These are phyloP conservation scores for Monilinia aucupariae DNA, from an alignment of 2,329 filamentous ascomycete species.

Conservation along the genomic window DNA sequence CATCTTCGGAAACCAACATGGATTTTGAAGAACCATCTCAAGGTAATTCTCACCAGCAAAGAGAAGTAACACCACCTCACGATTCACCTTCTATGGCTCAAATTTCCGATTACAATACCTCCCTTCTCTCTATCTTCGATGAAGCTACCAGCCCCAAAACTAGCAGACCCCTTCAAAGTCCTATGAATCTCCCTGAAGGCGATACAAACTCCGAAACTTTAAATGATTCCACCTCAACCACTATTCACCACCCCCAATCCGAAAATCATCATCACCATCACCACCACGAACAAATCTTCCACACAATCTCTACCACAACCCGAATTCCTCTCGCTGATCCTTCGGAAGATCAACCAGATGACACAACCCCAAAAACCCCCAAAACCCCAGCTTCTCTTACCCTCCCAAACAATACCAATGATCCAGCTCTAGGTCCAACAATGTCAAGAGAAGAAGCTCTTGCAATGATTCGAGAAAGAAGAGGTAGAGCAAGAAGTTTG, in stretches of 20 bases:
- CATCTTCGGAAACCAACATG: conserved; percentile 13
- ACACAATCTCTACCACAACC: conserved; percentile 35
- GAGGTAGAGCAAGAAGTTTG: conserved; percentile 65
- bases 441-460: conserved; percentile 71
- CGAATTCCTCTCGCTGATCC: conserved; percentile 31
- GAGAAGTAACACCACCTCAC: conserved; percentile 48
- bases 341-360: conserved; percentile 19
- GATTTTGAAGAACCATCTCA: conserved; percentile 5
- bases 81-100: conserved; percentile 57
- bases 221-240: conserved; percentile 33
- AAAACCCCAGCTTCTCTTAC: conserved; percentile 21
- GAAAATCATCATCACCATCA: conserved; percentile 28
- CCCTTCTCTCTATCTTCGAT: conserved; percentile 56
- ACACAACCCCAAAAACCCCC: conserved; percentile 14
- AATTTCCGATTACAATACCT: conserved; percentile 49
- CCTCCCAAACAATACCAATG: conserved; percentile 27
- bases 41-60: neutral
- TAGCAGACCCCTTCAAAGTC: conserved; percentile 23
- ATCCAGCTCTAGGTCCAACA: conserved; percentile 57
- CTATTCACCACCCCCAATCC: conserved; percentile 2
- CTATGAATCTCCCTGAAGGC: conserved; percentile 17
- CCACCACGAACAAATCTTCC: conserved; percentile 25
- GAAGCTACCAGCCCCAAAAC: conserved; percentile 39
- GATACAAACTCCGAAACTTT: conserved; percentile 18
- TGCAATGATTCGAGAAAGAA: conserved; percentile 66